These are phyloP conservation scores for Verticillium nubilum DNA, from an alignment of 2,329 filamentous ascomycete genomes.

Conservation along the genomic window DNA sequence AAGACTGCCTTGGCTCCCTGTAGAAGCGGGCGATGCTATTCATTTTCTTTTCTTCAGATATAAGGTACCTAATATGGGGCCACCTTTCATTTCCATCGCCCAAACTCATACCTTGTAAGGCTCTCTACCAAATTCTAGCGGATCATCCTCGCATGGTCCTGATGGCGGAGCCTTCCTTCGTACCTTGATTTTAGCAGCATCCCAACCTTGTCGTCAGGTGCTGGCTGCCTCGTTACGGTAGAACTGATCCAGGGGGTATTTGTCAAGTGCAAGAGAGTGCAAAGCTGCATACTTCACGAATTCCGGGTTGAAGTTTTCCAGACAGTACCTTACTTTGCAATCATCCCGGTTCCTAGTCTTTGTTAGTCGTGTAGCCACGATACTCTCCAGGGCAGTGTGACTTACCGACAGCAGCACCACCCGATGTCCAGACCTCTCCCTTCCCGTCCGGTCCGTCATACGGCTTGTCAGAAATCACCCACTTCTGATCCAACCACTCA, in stretches of 20 bases:
- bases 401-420: constrained; percentile 28
- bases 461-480: constrained; percentile 28
- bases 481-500: constrained; percentile 31
- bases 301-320: not conserved
- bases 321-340: not conserved
- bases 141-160: no score
- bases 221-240: not conserved
- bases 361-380: not conserved
- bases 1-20: no score
- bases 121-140: no score
- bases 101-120: no score
- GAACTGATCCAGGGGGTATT: not conserved
- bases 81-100: no score
- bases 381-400: not conserved
- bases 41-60: no score
- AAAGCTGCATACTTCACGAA: not conserved
- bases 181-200: no score
- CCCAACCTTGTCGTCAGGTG: no score
- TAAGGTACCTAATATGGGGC: no score
- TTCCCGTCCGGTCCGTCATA: constrained; percentile 16
- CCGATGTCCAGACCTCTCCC: constrained; percentile 30
- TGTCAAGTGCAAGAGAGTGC: not conserved
- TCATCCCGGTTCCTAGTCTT: not conserved
- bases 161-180: no score
- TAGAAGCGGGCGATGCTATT: no score